These are phyloP conservation scores for Priceomyces carsonii DNA, from an alignment of 805 yeast species.

Conservation along the genomic window DNA sequence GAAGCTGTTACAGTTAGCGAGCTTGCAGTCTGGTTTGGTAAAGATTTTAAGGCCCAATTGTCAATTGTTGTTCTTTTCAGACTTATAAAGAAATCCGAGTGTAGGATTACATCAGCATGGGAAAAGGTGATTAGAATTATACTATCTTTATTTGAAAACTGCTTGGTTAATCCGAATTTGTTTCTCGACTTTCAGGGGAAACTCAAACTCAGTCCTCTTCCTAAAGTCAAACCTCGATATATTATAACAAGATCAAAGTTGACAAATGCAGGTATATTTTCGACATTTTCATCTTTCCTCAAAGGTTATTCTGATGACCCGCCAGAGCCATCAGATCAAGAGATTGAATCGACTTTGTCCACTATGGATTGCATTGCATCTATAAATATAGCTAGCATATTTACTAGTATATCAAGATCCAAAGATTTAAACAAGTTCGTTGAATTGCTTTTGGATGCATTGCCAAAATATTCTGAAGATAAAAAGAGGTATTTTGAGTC, in stretches of 20 bases:
- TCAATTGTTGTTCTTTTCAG: conserved; percentile 85
- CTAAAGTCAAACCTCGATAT: conserved; percentile 65
- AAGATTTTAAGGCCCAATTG: conserved; percentile 88
- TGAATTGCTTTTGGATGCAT: conserved; percentile 22
- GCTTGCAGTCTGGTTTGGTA: conserved; percentile 79
- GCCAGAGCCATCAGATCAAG: conserved; percentile 91
- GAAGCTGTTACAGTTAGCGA: conserved; percentile 75
- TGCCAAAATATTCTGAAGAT: conserved; percentile 28
- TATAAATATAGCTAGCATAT: conserved; percentile 57
- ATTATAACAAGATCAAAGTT: conserved; percentile 62
- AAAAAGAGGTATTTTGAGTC: conserved; percentile 45
- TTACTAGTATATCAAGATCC: conserved; percentile 49
- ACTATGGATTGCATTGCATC: conserved; percentile 82
- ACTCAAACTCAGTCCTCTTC: conserved; percentile 52
- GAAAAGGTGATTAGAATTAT: conserved; percentile 56
- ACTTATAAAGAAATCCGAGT: conserved; percentile 60
- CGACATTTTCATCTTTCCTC: conserved; percentile 88
- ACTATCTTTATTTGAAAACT: conserved; percentile 67
- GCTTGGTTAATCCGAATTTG: conserved; percentile 61
- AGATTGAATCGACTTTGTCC: conserved; percentile 79
- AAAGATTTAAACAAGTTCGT: conserved; percentile 36
- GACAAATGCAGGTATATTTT: conserved; percentile 76
- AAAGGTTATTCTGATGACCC: conserved; percentile 85
- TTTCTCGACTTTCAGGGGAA: conserved; percentile 65
- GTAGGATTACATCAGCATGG: conserved; percentile 61